A percentile compares a stretch with the other conserved stretches of the same genome.
phyloP scores from a whole-genome alignment of 1,139 yeast species.

The Scheffersomyces stambukii region DNA sequence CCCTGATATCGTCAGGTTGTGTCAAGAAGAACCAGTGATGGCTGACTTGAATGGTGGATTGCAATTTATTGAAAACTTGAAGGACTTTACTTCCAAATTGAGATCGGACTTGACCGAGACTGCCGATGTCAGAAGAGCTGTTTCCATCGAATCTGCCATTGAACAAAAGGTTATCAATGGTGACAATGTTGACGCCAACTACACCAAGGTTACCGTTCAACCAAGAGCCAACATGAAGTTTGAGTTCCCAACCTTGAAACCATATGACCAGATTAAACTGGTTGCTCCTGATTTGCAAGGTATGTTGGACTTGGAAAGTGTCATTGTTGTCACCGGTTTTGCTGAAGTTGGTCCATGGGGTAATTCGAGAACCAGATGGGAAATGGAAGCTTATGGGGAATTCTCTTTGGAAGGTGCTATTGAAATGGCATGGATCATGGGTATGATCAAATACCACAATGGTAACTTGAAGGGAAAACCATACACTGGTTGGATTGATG shows the following conservation, averaged over 20 bases:
- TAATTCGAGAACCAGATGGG: slow-evolving; percentile 98
- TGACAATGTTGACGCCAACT: slow-evolving; percentile 83
- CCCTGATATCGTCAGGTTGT: slow-evolving; percentile 76
- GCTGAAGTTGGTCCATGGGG: slow-evolving; percentile 99
- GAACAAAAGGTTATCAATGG: slow-evolving; percentile 94
- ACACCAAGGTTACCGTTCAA: slow-evolving; percentile 66
- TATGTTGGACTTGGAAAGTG: slow-evolving; percentile 84
- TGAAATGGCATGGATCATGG: slow-evolving; percentile 99
- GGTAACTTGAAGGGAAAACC: slow-evolving; percentile 87
- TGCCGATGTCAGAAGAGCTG: slow-evolving; percentile 93
- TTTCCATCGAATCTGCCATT: slow-evolving; percentile 84
- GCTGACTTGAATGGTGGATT: slow-evolving; percentile 99
- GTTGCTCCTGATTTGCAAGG: slow-evolving; percentile 80
- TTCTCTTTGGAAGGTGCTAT: slow-evolving; percentile 98
- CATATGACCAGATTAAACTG: slow-evolving; percentile 69
- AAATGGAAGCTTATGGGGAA: slow-evolving; percentile 93
- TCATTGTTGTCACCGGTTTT: slow-evolving; percentile 94
- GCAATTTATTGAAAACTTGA: slow-evolving; percentile 87
- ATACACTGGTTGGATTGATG: slow-evolving; percentile 96
- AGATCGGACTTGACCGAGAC: slow-evolving; percentile 81
- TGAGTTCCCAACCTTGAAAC: slow-evolving; percentile 84
- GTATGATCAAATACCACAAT: slow-evolving; percentile 87
- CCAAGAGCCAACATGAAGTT: slow-evolving; percentile 96
- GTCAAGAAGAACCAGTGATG: slow-evolving; percentile 92
- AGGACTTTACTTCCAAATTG: slow-evolving; percentile 77